Base-by-base conservation (phyloP, 768 basidiomycete genomes). In the Russula sp. region DNA sequence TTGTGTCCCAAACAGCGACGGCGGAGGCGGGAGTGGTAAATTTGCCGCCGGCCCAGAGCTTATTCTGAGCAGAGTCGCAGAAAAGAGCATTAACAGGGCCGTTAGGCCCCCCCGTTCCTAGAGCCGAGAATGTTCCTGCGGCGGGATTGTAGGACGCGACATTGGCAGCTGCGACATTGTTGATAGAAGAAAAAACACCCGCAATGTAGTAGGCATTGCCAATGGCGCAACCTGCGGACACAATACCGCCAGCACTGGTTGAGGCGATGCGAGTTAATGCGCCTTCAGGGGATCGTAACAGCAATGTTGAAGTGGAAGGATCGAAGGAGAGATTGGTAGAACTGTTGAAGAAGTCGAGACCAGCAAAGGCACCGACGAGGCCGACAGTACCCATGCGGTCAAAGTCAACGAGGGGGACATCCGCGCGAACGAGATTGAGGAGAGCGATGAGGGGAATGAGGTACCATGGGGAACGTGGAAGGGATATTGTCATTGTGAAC, bases 341-440 rank as follows among this genome's bases (percentile, higher is more conserved):
- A 64, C 76, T 82, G 71, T 84, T 77, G 79, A 88, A 87, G 62
- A 94, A 71, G 71, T 88, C 88, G 65, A 99, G 78, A 50, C 94
- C 96, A 27, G 88, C 82, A 71, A 98, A 99, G 39, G 89, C 80
- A 61, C 96, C 96, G 32, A 87, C 86, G 47, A 98, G 80, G 61
- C 86, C 94, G 55, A 98, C 94, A 59, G 81, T 86, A 66, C 96
- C 96, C 91, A 99, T 95, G 57, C 88, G 86, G 69, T 79, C 76
- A 70, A 85, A 88, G 74, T 90, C 88, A 69, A 89, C 78, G 64
- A 78, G 75, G 6, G 73, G 62, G 49, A 68, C 11, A 62, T 72
- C 61, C 14, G 73, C 71, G 58, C 68, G 50, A 65, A 68, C 73
- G 67, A 69, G 75, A 73, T 73, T 60, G 51, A 71, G 59, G 64